A percentile compares a stretch with the other conserved stretches of the same genome.
Evolutionary conservation across 257 asterid genomes (phyloP).

Genomic region (Scutellaria baicalensis): DNA sequence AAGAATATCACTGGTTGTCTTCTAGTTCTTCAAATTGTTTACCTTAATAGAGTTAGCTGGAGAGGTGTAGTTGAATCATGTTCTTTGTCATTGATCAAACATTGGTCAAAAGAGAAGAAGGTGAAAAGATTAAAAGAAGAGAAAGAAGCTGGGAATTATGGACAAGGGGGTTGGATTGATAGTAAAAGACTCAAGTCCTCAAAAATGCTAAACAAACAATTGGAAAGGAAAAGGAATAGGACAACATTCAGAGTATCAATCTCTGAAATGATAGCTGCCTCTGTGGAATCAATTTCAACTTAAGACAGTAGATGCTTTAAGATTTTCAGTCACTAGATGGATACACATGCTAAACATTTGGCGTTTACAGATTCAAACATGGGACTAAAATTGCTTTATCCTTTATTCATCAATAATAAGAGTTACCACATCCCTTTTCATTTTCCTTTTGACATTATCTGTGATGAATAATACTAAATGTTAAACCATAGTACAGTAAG

Average conservation of each 20-base stretch:
- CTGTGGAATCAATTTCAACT: background rate
- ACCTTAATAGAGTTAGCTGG: too few relatives aligned
- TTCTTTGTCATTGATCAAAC: too few relatives aligned
- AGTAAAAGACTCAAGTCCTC: background rate
- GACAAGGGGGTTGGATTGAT: too few relatives aligned
- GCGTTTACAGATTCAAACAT: background rate
- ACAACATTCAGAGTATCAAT: background rate
- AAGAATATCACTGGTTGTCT: too few relatives aligned
- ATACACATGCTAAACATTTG: background rate
- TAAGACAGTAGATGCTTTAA: background rate
- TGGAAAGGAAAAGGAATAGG: too few relatives aligned
- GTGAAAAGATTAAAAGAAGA: too few relatives aligned
- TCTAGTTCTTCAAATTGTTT: too few relatives aligned
- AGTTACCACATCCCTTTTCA: background rate
- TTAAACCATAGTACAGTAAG: background rate
- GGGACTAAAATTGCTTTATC: background rate
- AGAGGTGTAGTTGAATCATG: too few relatives aligned
- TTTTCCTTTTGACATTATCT: background rate
- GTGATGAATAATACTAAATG: background rate
- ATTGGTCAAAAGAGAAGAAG: too few relatives aligned
- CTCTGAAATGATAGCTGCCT: background rate
- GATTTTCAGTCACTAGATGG: background rate
- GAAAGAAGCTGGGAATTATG: too few relatives aligned
- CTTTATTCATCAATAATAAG: background rate
- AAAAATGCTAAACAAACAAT: background rate